Conservation (phyloP, 805 yeast species). For the Naumovozyma dairenensis region DNA sequence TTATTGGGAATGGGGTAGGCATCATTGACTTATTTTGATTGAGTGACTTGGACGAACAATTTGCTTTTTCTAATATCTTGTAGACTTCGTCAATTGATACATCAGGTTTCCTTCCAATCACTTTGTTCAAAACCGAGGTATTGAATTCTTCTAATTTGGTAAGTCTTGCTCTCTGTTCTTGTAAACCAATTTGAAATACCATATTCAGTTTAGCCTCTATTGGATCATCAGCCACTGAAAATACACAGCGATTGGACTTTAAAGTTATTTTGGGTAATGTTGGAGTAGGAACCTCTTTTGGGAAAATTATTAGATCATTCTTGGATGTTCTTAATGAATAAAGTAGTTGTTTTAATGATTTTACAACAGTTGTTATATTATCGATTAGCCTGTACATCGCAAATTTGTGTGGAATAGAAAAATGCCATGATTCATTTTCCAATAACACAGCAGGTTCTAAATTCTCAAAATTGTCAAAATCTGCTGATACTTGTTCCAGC, state of each 20-base stretch:
- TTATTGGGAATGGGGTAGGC: constrained; percentile 5
- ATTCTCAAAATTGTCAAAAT: constrained; percentile 8
- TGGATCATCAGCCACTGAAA: constrained; percentile 79
- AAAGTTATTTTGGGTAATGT: constrained; percentile 52
- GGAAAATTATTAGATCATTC: constrained; percentile 31
- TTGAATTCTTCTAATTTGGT: constrained; percentile 40
- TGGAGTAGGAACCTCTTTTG: constrained; percentile 29
- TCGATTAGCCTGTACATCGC: constrained; percentile 74
- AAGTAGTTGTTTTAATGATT: constrained; percentile 53
- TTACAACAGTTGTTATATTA: constrained; percentile 56
- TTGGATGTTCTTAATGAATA: constrained; percentile 38
- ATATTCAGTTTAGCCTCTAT: constrained; percentile 67
- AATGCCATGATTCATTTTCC: constrained; percentile 35
- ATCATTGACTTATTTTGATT: neutral
- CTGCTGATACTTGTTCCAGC: constrained; percentile 10
- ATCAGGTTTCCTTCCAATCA: neutral
- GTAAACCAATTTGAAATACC: constrained; percentile 52
- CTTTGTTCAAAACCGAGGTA: neutral
- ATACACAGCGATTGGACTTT: constrained; percentile 44
- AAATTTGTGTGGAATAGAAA: constrained; percentile 63
- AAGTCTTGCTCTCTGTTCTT: constrained; percentile 55
- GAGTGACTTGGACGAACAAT: neutral
- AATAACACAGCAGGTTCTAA: constrained; percentile 32
- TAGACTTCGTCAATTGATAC: neutral
- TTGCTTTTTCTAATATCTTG: neutral